Evolutionary conservation across 73 alveolate species (phyloP).

Genomic region (Breviolum minutum): DNA sequence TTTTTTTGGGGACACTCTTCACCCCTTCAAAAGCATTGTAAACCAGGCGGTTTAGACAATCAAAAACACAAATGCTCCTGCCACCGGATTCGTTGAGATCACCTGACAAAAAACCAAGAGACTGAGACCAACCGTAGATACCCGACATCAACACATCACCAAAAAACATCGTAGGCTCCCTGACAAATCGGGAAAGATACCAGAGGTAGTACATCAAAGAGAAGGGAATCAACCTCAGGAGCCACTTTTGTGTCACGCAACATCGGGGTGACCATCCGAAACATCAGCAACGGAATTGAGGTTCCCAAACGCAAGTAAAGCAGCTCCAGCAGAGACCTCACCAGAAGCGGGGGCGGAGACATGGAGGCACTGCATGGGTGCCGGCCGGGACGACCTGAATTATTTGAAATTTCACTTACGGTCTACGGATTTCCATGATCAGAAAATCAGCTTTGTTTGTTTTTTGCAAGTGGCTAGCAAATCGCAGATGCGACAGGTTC

Average conservation of each 20-base stretch:
- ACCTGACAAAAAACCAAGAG: constrained; percentile 7
- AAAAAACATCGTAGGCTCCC: not conserved
- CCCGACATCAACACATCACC: not conserved
- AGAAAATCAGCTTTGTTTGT: not conserved
- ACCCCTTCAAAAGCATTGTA: not conserved
- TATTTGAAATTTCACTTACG: too few relatives aligned
- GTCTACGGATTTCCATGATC: not conserved
- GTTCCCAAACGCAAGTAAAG: too few relatives aligned
- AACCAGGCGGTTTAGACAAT: not conserved
- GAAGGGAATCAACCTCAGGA: constrained; percentile 51
- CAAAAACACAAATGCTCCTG: constrained; percentile 73
- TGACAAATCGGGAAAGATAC: constrained; percentile 67
- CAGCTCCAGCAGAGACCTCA: too few relatives aligned
- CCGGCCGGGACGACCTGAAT: not conserved
- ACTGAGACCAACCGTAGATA: not conserved
- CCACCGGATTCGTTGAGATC: constrained; percentile 64
- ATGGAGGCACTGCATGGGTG: too few relatives aligned
- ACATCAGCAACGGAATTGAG: too few relatives aligned
- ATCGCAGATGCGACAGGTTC: constrained; percentile 14
- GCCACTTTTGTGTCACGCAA: too few relatives aligned
- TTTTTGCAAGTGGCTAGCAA: not conserved
- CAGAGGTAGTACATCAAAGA: constrained; percentile 34
- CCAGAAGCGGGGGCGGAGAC: too few relatives aligned
- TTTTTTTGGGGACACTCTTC: not conserved
- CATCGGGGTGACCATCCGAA: too few relatives aligned